phyloP scores from a whole-genome alignment of 2,329 filamentous ascomycete genomes.

The Aureobasidium sp. region DNA sequence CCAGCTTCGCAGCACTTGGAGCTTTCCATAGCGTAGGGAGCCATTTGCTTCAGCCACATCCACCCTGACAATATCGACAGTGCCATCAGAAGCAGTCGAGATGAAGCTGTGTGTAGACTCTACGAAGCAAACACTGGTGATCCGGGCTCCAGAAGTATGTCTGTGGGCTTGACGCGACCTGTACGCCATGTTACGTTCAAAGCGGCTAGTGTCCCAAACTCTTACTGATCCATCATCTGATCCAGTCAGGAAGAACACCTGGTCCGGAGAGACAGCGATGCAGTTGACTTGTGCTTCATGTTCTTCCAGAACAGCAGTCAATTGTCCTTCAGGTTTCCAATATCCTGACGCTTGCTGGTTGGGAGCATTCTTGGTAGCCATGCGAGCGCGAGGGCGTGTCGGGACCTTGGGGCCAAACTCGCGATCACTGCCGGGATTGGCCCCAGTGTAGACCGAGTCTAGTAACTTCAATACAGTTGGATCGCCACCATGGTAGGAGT shows the following conservation, averaged over 20 bases:
- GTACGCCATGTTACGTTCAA: constrained; percentile 86
- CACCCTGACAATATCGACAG: constrained; percentile 82
- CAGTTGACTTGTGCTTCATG: constrained; percentile 77
- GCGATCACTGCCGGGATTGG: constrained; percentile 51
- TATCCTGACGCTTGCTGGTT: constrained; percentile 41
- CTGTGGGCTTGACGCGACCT: constrained; percentile 78
- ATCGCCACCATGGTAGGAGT: constrained; percentile 77
- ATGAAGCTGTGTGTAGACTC: constrained; percentile 92
- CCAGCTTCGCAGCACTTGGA: constrained; percentile 69
- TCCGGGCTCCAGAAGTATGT: constrained; percentile 61
- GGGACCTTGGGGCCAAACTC: constrained; percentile 62
- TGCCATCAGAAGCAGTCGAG: constrained; percentile 82
- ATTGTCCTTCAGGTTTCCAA: constrained; percentile 76
- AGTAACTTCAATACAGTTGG: constrained; percentile 56
- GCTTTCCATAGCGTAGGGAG: constrained; percentile 61
- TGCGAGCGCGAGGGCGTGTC: constrained; percentile 35
- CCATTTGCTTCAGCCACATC: constrained; percentile 51
- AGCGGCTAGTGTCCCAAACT: constrained; percentile 82
- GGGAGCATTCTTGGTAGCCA: constrained; percentile 53
- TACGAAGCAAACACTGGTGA: constrained; percentile 80
- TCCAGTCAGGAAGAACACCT: constrained; percentile 88
- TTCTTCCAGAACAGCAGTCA: constrained; percentile 84
- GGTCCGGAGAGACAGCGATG: constrained; percentile 76
- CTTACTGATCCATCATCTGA: constrained; percentile 87
- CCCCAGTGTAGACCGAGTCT: constrained; percentile 71